Conservation (phyloP, 345 rosid genomes). For the Arabis alpina region DNA sequence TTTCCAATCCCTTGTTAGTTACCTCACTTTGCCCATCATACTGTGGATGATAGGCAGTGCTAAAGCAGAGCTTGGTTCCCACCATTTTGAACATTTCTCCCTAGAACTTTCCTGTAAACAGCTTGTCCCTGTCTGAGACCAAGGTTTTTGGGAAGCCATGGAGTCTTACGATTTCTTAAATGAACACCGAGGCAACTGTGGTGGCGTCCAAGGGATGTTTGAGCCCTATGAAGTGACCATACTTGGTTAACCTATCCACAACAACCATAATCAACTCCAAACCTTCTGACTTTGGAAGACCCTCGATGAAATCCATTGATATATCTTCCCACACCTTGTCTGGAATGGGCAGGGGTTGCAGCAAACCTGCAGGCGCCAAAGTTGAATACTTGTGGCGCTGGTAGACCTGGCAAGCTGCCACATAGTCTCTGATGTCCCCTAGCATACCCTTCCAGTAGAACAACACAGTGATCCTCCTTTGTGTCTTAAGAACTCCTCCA, state of each 20-base stretch:
- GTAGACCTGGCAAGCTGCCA: too few species aligned
- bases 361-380: too few species aligned
- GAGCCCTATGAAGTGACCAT: neutral
- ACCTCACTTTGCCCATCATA: neutral
- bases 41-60: neutral
- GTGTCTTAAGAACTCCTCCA: too few species aligned
- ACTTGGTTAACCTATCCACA: neutral
- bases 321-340: too few species aligned
- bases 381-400: too few species aligned
- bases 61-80: neutral
- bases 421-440: too few species aligned
- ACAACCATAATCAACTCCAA: too few species aligned
- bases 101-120: neutral
- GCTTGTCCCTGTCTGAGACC: neutral
- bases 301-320: too few species aligned
- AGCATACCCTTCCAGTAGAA: too few species aligned
- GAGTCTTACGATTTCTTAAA: accelerated
- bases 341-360: too few species aligned
- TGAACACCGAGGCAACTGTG: neutral
- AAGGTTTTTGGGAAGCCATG: neutral
- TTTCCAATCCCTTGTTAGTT: neutral
- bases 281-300: too few species aligned
- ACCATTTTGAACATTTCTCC: neutral
- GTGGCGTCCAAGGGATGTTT: neutral
- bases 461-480: too few species aligned